phyloP scores from a whole-genome alignment of 129 eudicot species.

The Flaveria sonorensis region DNA sequence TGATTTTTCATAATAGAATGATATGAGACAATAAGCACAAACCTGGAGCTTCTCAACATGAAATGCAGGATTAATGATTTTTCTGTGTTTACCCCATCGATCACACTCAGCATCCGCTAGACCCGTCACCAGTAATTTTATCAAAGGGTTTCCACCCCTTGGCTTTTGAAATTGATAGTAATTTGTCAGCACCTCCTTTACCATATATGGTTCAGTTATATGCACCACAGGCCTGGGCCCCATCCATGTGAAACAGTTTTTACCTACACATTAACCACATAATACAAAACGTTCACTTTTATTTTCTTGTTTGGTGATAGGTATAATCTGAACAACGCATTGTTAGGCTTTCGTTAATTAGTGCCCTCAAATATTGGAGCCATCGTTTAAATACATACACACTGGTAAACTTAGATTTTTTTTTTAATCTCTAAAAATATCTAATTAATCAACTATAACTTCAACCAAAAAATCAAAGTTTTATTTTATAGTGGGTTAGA shows the following conservation, averaged over 20 bases:
- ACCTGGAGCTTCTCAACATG: slow-evolving; percentile 39
- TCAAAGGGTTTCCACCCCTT: slow-evolving; percentile 26
- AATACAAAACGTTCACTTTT: too few relatives aligned
- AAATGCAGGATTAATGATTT: slow-evolving; percentile 38
- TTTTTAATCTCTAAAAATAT: too few relatives aligned
- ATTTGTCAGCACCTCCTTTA: slow-evolving; percentile 26
- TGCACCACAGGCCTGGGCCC: slow-evolving; percentile 32
- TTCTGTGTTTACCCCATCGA: slow-evolving; percentile 38
- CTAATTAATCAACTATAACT: too few relatives aligned
- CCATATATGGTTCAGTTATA: slow-evolving; percentile 23
- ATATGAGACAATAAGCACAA: neutral
- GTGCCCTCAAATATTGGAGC: too few relatives aligned
- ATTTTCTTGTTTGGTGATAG: too few relatives aligned
- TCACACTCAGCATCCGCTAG: slow-evolving; percentile 9
- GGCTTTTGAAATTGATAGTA: slow-evolving; percentile 24
- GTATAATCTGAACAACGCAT: too few relatives aligned
- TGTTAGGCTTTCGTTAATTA: too few relatives aligned
- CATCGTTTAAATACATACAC: too few relatives aligned
- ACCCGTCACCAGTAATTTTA: slow-evolving; percentile 21
- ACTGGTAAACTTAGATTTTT: too few relatives aligned
- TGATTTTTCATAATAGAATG: neutral
- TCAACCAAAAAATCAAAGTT: too few relatives aligned
- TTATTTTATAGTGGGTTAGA: too few relatives aligned
- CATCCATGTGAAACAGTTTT: slow-evolving; percentile 33
- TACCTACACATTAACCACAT: slow-evolving; percentile 16